Evolutionary conservation across 179 eudicot genomes (phyloP), one percentile per base, ranked within the genome.

Genomic region (Monotropa hypopitys): DNA sequence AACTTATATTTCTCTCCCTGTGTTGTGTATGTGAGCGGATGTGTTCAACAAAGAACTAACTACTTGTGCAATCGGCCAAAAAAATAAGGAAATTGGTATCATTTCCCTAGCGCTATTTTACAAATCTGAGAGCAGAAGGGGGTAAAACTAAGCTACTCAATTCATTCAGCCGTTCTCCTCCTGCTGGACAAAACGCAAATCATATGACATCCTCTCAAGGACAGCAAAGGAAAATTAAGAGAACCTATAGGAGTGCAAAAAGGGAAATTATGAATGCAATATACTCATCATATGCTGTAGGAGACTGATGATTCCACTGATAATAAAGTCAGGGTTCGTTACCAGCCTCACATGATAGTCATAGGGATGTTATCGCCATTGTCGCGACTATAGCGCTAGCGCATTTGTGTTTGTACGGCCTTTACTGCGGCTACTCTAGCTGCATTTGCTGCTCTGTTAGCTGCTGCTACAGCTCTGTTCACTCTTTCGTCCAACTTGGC

Each of bases 351-450:
- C 74, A 85, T 77, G 38, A 86, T 72, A n/a, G 84, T 77, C 71
- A 84, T 46, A 40, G 85, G 87, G 40, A 83, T 51, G 12, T 59
- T 28, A 26, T 67, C 73, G 65, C 81, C 82, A 10, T 70, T 81
- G 32, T 81, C 84, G 54, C 77, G 75, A 43, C 82, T 82, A 40
- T 86, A 87, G 65, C 89, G 90, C 83, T 86, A 87, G 65, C 89
- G 90, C 83, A 88, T 84, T 74, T 89, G 93, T 78, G 86, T 89
- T 78, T 92, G 92, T 71, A 90, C 90, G 16, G 97, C 97, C 80
- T 90, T 92, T 30, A 92, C 90, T 0, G 97, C 91, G 5, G 93
- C 93, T 65, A 92, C 97, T 86, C 97, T 83, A 59, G 97, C 95
- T 33, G 95, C 91, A 79, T 87, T 92, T 35, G 96, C 97, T 1